These are phyloP conservation scores for Exophiala phaeomuriformis DNA, from an alignment of 2,329 filamentous ascomycete genomes.

Conservation along the genomic window DNA sequence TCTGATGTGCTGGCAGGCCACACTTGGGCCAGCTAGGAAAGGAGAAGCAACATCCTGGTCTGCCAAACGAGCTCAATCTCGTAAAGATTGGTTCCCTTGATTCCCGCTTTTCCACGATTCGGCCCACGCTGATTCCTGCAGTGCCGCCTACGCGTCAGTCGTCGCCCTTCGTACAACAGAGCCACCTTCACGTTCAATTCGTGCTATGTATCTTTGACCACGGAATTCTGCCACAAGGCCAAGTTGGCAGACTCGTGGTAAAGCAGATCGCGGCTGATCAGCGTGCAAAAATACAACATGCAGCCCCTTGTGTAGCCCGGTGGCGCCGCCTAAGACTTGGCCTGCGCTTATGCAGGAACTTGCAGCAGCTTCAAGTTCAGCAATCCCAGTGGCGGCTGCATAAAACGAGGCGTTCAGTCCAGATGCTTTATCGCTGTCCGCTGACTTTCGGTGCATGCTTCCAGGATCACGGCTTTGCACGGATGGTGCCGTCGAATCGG, in stretches of 20 bases:
- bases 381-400: slow-evolving; percentile 7
- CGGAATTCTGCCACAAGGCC: not conserved
- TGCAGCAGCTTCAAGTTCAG: not conserved
- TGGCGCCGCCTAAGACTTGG: not conserved
- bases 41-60: slow-evolving; percentile 4
- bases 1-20: slow-evolving; percentile 15
- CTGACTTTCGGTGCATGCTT: not conserved
- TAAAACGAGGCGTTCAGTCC: slow-evolving; percentile 7
- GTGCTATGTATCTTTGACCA: not conserved
- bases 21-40: slow-evolving; percentile 4
- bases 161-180: not conserved
- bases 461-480: slow-evolving; percentile 1
- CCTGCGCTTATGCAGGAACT: slow-evolving; percentile 23
- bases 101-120: slow-evolving; percentile 3
- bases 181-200: not conserved
- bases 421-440: not conserved
- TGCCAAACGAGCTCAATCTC: slow-evolving; percentile 12
- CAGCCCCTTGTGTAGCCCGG: not conserved
- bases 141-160: slow-evolving; percentile 5
- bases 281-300: not conserved
- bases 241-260: not conserved
- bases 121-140: slow-evolving; percentile 2
- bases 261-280: not conserved
- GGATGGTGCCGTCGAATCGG: slow-evolving; percentile 16
- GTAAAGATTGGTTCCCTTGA: slow-evolving; percentile 11